Evolutionary conservation across 768 basidiomycete genomes (phyloP), one percentile per base, ranked within the genome.

Genomic region (Nidularia sp.): DNA sequence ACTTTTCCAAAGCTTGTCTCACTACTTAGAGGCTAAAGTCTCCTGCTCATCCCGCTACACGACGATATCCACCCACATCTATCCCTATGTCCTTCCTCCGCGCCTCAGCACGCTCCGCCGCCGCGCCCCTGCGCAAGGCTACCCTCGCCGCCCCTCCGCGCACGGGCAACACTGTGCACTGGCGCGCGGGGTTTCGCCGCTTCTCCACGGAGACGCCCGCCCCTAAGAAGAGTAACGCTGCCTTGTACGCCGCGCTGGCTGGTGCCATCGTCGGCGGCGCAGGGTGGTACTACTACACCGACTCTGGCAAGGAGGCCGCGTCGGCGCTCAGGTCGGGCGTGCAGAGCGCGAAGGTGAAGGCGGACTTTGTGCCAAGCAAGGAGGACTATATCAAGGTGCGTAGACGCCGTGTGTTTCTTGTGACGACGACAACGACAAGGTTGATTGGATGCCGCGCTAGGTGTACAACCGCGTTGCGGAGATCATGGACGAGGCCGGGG

Each of bases 391-490:
- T 92, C 68, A 93, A 96, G 81, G 89, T 85, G 33, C 7, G 69
- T 52, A 34, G 18, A 34, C 36, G 1, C 9, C 18, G 9, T 47
- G 44, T 50, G 7, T 51, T 47, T 44, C 34, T 35, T 42, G 22
- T 4, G 25, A 29, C 2, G 25, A 29, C 25, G 25, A 18, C 18
- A 18, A n/a, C 34, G 48, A 5, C 56, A n/a, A 49, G 25, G 22
- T 12, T 22, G 44, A 18, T 43, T 49, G 34, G 49, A 45, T 44
- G 12, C 33, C 39, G 44, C 35, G 34, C 13, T 55, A 91, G 86
- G 92, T 98, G 12, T 98, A 99, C 79, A 93, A 96, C 72, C 80
- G 72, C 53, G 84, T 99, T 64, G 89, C 90, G 8, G 84, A 88
- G 18, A 59, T 81, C 36, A 66, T 95, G 31, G 90, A 93, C 50